Base-by-base conservation (phyloP, 1,284 basidiomycete species). In the Inonotus obliquus region DNA sequence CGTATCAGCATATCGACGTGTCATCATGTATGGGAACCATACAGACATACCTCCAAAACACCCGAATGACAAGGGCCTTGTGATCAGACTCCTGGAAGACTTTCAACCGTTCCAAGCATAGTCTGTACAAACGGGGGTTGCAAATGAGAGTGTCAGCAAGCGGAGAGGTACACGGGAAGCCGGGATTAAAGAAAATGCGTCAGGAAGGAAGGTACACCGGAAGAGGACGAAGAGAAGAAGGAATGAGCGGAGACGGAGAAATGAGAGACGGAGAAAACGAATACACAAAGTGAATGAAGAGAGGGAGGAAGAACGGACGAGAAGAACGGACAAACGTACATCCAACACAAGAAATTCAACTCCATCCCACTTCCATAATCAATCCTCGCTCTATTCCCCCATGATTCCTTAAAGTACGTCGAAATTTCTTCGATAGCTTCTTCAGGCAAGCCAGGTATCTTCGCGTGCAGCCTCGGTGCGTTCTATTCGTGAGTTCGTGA, bases 321-420 rank as follows among this genome's bases (percentile, higher is more conserved):
- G n/a, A 6, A 17, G 19, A 17, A 21, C 1, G n/a, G 9, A 21
- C 13, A 4, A 17, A 44, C 41, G 69, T 72, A 97, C 94, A 99
- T 72, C 96, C 96, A 99, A 69, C 94, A 98, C 11, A 98, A 67
- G 71, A 98, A 99, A 75, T 98, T 98, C 62, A 99, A 81, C 73
- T 99, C 97, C 95, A 98, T 98, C 1, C 96, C 96, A 70, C 94
- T 97, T 9, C 97, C 96, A 74, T 99, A 99, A 75, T 99, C 97
- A 64, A 99, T 96, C 4, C 96, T 80, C 59, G 90, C 85, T 41
- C 89, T 81, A 73, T 93, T 98, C 0, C 96, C 96, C 96, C 95
- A 99, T 23, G 87, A 76, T 70, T 97, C 91, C 51, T 81, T 77
- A 67, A 99, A 91, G 74, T 99, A 99, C 0, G 79, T 79, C 2